phyloP scores from a whole-genome alignment of 495 filamentous ascomycete genomes.

The Clavariopsis aquatica region DNA sequence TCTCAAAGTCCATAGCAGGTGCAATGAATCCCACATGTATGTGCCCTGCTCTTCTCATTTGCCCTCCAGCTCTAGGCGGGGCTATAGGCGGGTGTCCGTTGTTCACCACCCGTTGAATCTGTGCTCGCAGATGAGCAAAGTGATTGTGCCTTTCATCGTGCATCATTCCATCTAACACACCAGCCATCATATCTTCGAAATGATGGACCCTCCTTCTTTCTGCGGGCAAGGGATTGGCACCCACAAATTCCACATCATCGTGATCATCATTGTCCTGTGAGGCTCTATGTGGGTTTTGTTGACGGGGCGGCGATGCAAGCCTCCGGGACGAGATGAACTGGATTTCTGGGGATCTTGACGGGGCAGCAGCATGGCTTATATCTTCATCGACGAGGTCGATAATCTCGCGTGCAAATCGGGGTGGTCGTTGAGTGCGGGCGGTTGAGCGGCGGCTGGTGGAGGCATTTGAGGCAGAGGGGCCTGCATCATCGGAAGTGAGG shows the following conservation, averaged over 20 bases:
- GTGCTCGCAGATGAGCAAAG: not conserved
- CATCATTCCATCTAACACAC: constrained; percentile 4
- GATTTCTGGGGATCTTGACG: constrained; percentile 33
- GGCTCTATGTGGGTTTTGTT: not conserved
- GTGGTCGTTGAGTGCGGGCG: constrained; percentile 23
- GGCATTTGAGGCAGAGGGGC: constrained; percentile 12
- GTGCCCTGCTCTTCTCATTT: not conserved
- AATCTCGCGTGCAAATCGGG: constrained; percentile 38
- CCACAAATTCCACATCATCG: constrained; percentile 27
- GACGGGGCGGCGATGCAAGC: constrained; percentile 27
- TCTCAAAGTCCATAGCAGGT: constrained; percentile 28
- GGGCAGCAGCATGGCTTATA: not conserved
- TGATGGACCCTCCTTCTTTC: not conserved
- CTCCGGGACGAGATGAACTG: constrained; percentile 32
- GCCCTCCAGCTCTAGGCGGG: constrained; percentile 4
- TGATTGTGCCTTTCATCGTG: constrained; percentile 2
- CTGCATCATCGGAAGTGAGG: constrained; percentile 48
- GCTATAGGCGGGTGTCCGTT: not conserved
- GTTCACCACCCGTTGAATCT: not conserved
- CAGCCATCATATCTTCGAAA: not conserved
- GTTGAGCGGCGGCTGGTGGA: constrained; percentile 3
- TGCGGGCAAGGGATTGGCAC: constrained; percentile 6
- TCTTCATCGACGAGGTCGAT: constrained; percentile 44
- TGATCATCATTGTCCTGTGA: constrained; percentile 8
- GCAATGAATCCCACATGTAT: constrained; percentile 20